Base-by-base conservation (phyloP, 2,329 filamentous ascomycete genomes). In the Fusarium subglutinans region DNA sequence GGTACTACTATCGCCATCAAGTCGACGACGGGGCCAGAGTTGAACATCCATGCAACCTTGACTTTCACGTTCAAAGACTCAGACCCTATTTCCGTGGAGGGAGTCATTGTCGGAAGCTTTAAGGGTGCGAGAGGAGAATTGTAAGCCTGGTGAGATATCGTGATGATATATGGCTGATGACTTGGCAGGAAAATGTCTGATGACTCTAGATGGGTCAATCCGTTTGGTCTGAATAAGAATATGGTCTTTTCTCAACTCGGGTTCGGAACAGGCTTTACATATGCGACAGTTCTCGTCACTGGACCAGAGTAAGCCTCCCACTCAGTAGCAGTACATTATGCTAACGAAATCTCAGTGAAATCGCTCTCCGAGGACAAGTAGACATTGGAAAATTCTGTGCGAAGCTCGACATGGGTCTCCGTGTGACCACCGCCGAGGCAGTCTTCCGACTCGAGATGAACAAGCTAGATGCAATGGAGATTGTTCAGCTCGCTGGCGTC, bases 321-420 rank as follows among this genome's bases (percentile, higher is more conserved):
- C n/a, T 7, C 3, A 7, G 0, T 44, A 13, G 17, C 3, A 17
- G 14, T 17, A 14, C 10, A 44, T 3, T 3, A 5, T 18, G 0
- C 4, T 45, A 26, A 45, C 11, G 5, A 45, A 9, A 26, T 0
- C 1, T 13, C 17, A 45, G 43, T 20, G 43, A 45, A 8, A 26
- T 45, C 8, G 24, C 24, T 45, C 17, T 45, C n/a, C 43, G 43
- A 8, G 43, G 43, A 45, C 43, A 45, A 24, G 43, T 45, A 0
- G 24, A 45, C 2, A 45, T 45, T 13, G 43, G 43, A 6, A 45
- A 6, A 8, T 45, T 26, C 17, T 1, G 43, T 13, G 43, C 43
- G 17, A 45, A 45, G 17, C 43, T 45, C 24, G 43, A 45, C 17
- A 45, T 45, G 43, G 43, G 43, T 45, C 43, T 45, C 0, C 43